phyloP scores from a whole-genome alignment of 192 early-diverging fungal genomes.

The Coemansia sp. region DNA sequence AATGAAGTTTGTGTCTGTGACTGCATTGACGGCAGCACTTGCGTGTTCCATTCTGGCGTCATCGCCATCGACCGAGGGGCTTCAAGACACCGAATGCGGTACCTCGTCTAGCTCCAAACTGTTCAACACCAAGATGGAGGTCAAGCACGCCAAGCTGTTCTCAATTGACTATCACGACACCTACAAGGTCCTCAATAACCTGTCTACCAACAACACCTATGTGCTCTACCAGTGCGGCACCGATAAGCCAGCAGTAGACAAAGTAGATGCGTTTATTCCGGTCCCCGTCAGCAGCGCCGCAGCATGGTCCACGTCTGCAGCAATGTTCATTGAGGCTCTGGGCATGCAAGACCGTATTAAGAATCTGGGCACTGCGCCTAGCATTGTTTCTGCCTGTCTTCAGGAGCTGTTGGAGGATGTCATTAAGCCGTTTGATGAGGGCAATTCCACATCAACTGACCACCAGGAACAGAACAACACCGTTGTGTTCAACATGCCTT shows the following conservation, averaged over 20 bases:
- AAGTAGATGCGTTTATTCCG: conserved; percentile 28
- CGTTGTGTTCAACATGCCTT: conserved; percentile 40
- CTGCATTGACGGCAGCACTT: too few relatives aligned
- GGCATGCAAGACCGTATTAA: conserved; percentile 41
- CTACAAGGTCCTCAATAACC: conserved; percentile 52
- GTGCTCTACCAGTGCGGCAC: conserved; percentile 49
- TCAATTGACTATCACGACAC: conserved; percentile 48
- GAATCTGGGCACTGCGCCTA: conserved; percentile 43
- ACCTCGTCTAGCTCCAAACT: conserved; percentile 12
- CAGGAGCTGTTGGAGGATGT: conserved; percentile 45
- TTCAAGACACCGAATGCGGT: conserved; percentile 46
- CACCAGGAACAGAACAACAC: conserved; percentile 32
- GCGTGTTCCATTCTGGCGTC: neutral
- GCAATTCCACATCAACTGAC: conserved; percentile 31
- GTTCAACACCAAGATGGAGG: conserved; percentile 26
- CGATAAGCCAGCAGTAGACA: conserved; percentile 23
- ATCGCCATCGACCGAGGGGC: conserved; percentile 25
- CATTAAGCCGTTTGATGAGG: conserved; percentile 41
- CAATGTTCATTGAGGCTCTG: conserved; percentile 51
- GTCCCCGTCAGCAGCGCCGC: conserved; percentile 43
- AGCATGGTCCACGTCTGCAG: conserved; percentile 41
- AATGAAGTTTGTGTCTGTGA: too few relatives aligned
- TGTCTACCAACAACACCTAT: conserved; percentile 43
- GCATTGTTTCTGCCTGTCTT: conserved; percentile 51
- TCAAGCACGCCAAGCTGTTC: conserved; percentile 49